Evolutionary conservation across 805 yeast genomes (phyloP), one percentile per base, ranked within the genome.

Genomic region (Lipomyces lipofer): DNA sequence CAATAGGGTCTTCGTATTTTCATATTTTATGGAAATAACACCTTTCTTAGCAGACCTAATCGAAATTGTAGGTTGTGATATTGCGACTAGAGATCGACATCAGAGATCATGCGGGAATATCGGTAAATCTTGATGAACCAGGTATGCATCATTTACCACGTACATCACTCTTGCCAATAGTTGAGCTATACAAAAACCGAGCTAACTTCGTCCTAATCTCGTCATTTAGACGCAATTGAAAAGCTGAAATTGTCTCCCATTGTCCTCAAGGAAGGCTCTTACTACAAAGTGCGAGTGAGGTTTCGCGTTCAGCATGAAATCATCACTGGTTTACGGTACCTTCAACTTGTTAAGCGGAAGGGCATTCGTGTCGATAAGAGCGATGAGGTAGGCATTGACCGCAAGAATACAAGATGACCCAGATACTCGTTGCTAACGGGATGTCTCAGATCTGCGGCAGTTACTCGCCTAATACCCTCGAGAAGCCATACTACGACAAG

Each of bases 281-380:
- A 81, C 30, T 90, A 88, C 71, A 83, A 81, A 64, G 76, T 89
- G 67, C 80, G 75, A 59, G 81, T 89, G 66, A 83, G 81, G 62
- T 91, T 90, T 74, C 80, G 89, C 62, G 85, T 91, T 30, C 97
- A 90, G 71, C 92, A 86, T 66, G 95, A 88, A 68, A 88, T 91
- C 62, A 84, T 91, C 64, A 90, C 97, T 1, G 97, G 97, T 0
- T 79, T 91, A 67, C 84, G 85, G 68, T 91, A 90, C 69, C 78
- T 88, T 61, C 96, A 88, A 70, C 82, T 81, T 17, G 85, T 89
- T 60, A 89, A 88, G 71, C 87, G 90, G 68, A 83, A 91, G 1
- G 96, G 96, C 30, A 86, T 91, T 59, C 80, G 91, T 24, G 88
- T 91, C 38, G 96, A 88, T 68, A 88, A 85, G 67, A 73, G 84